Evolutionary conservation across 2,329 filamentous ascomycete species (phyloP).

Genomic region (Alternaria metachromatica): DNA sequence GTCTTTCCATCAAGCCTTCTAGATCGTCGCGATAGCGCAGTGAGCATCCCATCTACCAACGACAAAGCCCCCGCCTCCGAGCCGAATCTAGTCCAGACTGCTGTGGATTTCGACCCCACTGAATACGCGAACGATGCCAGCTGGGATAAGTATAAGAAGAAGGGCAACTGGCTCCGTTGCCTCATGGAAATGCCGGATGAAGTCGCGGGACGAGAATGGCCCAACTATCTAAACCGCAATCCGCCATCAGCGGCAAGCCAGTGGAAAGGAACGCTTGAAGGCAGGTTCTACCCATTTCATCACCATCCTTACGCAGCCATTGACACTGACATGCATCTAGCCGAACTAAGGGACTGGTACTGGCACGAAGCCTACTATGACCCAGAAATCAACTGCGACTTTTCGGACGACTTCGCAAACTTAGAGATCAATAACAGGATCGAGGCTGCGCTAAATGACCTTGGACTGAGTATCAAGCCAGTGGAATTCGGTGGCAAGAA

Average conservation of each 20-base stretch:
- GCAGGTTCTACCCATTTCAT: not conserved
- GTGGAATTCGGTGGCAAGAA: not conserved
- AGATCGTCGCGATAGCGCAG: not conserved
- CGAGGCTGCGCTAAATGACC: not conserved
- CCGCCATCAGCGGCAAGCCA: not conserved
- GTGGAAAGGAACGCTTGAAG: not conserved
- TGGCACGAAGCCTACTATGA: constrained; percentile 10
- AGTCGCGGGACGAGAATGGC: not conserved
- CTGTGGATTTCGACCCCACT: not conserved
- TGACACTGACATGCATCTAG: not conserved
- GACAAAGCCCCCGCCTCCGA: not conserved
- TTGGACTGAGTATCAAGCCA: not conserved
- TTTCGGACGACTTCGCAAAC: not conserved
- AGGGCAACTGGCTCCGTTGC: not conserved
- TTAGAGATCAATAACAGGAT: not conserved
- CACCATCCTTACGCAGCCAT: not conserved
- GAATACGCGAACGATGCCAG: not conserved
- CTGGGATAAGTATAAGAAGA: not conserved
- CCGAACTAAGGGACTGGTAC: constrained; percentile 14
- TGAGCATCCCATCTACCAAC: not conserved
- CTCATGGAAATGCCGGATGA: not conserved
- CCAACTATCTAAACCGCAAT: not conserved
- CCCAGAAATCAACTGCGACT: not conserved
- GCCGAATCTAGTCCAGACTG: not conserved
- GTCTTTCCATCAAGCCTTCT: not conserved